Evolutionary conservation across 192 early-diverging fungal species (phyloP).

Genomic region (Umbelopsis ramanniana): DNA sequence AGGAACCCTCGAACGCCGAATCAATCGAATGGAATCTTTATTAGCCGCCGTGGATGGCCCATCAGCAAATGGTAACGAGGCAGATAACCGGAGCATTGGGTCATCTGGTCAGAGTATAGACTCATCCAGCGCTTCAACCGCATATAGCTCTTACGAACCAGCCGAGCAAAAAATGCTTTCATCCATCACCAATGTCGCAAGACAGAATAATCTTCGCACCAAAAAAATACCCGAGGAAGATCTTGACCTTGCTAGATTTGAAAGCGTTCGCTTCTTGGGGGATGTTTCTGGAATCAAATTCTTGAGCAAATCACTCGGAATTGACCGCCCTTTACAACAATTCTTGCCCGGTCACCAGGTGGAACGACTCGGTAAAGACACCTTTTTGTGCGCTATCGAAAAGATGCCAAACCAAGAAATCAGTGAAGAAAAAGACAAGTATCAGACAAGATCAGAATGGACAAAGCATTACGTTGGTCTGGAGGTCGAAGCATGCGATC

Average conservation of each 20-base stretch:
- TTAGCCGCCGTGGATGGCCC: conserved; percentile 1
- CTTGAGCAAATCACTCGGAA: background rate
- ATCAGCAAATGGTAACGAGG: background rate
- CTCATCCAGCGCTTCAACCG: background rate
- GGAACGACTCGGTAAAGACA: conserved; percentile 6
- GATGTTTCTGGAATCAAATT: conserved; percentile 10
- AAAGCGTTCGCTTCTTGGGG: conserved; percentile 14
- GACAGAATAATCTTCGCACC: background rate
- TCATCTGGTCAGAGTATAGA: background rate
- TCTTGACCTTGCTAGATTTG: conserved; percentile 16
- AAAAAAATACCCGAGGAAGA: conserved; percentile 19
- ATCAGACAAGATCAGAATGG: conserved; percentile 1
- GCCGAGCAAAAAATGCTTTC: background rate
- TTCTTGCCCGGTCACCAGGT: conserved; percentile 3
- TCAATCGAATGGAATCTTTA: conserved; percentile 13
- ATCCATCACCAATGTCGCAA: background rate
- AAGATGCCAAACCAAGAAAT: background rate
- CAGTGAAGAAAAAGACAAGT: background rate
- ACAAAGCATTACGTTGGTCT: background rate
- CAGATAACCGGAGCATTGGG: background rate
- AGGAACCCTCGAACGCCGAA: conserved; percentile 9
- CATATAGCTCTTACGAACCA: background rate
- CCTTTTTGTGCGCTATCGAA: background rate
- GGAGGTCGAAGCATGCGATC: background rate
- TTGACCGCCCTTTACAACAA: background rate